Evolutionary conservation across 2,329 filamentous ascomycete species (phyloP).

Genomic region (Zasmidium citrigriseum): DNA sequence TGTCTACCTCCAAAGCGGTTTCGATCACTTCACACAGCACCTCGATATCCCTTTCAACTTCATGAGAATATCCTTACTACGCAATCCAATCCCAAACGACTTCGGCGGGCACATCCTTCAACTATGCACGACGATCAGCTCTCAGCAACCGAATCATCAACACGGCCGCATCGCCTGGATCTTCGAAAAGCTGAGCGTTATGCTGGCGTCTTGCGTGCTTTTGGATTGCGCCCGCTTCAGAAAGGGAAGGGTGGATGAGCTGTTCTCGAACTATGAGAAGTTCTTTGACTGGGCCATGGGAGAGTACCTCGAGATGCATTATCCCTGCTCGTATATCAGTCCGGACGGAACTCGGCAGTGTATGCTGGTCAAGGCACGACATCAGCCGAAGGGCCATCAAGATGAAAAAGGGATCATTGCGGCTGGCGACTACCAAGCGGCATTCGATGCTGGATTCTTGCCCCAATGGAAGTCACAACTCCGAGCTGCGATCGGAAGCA

Average conservation of each 20-base stretch:
- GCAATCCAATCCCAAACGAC: slow-evolving; percentile 48
- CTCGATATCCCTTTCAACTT: slow-evolving; percentile 55
- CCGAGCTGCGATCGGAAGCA: slow-evolving; percentile 31
- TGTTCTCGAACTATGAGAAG: slow-evolving; percentile 46
- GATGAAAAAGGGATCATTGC: slow-evolving; percentile 46
- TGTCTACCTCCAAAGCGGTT: slow-evolving; percentile 51
- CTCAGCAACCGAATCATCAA: slow-evolving; percentile 34
- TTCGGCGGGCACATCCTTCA: slow-evolving; percentile 55
- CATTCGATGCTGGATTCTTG: slow-evolving; percentile 36
- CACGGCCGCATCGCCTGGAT: slow-evolving; percentile 37
- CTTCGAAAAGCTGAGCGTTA: slow-evolving; percentile 47
- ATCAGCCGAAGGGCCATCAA: slow-evolving; percentile 44
- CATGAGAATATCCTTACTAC: slow-evolving; percentile 46
- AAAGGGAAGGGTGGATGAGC: slow-evolving; percentile 38
- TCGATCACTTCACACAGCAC: slow-evolving; percentile 51
- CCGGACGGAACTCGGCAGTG: slow-evolving; percentile 33
- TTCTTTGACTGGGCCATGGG: slow-evolving; percentile 46
- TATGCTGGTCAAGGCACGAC: slow-evolving; percentile 35
- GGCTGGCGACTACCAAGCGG: slow-evolving; percentile 43
- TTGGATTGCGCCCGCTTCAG: slow-evolving; percentile 47
- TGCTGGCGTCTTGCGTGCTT: slow-evolving; percentile 56
- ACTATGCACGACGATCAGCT: slow-evolving; percentile 46
- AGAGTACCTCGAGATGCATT: slow-evolving; percentile 48
- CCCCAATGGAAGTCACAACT: slow-evolving; percentile 31
- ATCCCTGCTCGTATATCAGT: slow-evolving; percentile 47